phyloP scores from a whole-genome alignment of 1,284 basidiomycete genomes.

The Ustilago nuda region DNA sequence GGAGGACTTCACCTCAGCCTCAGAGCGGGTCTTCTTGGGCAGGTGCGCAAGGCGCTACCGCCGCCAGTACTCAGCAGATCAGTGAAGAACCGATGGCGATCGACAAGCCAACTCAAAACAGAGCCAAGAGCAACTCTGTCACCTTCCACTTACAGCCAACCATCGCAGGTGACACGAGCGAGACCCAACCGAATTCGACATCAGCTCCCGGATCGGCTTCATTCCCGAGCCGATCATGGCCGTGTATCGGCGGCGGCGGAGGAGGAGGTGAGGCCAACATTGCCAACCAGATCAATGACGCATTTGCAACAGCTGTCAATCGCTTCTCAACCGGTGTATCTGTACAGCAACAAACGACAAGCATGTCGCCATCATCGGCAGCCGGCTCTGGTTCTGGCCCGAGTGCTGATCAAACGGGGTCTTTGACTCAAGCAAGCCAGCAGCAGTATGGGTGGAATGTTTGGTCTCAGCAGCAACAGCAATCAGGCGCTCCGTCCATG shows the following conservation, averaged over 20 bases:
- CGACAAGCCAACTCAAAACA: conserved; percentile 17
- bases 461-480: conserved; percentile 11
- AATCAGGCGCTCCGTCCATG: conserved; percentile 28
- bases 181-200: neutral
- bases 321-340: conserved; percentile 31
- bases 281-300: conserved; percentile 30
- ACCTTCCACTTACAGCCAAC: conserved; percentile 28
- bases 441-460: conserved; percentile 20
- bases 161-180: neutral
- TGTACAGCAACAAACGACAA: conserved; percentile 5
- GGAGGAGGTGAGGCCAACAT: conserved; percentile 11
- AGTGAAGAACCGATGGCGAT: conserved; percentile 25
- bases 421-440: neutral
- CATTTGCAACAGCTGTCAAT: conserved; percentile 29
- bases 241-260: conserved; percentile 14
- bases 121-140: conserved; percentile 30
- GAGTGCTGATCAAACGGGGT: neutral
- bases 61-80: neutral
- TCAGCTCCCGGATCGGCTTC: conserved; percentile 26
- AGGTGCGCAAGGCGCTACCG: neutral
- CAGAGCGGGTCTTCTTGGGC: conserved; percentile 13
- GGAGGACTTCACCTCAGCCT: conserved; percentile 44
- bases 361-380: conserved; percentile 2
- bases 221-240: conserved; percentile 16
- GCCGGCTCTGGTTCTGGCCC: conserved; percentile 8